Conservation (phyloP, 192 early-diverging fungal species). For the Coemansia sp. region DNA sequence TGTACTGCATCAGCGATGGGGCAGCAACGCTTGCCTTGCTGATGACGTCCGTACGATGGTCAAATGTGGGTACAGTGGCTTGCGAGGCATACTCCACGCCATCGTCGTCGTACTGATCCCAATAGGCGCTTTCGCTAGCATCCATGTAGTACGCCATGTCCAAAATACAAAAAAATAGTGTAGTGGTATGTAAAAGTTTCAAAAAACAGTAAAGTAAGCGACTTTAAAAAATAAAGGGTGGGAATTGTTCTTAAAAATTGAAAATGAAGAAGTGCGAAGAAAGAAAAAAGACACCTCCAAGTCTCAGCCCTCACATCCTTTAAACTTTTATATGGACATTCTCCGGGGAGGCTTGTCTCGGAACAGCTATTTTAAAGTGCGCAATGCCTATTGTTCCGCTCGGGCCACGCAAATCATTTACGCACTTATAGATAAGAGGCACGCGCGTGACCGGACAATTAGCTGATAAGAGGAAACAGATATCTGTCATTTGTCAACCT, state of each 20-base stretch:
- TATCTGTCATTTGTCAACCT: background rate
- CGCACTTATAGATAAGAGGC: too few species aligned
- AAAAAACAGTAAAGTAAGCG: background rate
- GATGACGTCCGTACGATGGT: background rate
- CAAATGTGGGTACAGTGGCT: constrained; percentile 3
- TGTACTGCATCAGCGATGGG: background rate
- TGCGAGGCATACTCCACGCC: constrained; percentile 7
- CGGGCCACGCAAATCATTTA: too few species aligned
- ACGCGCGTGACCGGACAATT: too few species aligned
- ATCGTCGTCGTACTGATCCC: constrained; percentile 41
- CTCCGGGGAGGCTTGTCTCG: too few species aligned
- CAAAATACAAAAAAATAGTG: background rate
- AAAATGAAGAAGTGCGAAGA: background rate
- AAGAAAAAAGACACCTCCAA: background rate
- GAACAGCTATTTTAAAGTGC: too few species aligned
- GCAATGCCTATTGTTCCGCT: too few species aligned
- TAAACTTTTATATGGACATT: too few species aligned
- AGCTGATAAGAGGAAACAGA: background rate
- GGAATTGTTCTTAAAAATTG: background rate
- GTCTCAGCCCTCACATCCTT: too few species aligned
- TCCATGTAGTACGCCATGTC: constrained; percentile 1
- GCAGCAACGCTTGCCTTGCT: background rate
- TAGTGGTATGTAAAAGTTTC: too few species aligned
- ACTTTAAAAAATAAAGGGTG: background rate
- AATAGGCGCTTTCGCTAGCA: constrained; percentile 38